Evolutionary conservation across 805 yeast species (phyloP).

Genomic region (Jamesozyma rosinii): DNA sequence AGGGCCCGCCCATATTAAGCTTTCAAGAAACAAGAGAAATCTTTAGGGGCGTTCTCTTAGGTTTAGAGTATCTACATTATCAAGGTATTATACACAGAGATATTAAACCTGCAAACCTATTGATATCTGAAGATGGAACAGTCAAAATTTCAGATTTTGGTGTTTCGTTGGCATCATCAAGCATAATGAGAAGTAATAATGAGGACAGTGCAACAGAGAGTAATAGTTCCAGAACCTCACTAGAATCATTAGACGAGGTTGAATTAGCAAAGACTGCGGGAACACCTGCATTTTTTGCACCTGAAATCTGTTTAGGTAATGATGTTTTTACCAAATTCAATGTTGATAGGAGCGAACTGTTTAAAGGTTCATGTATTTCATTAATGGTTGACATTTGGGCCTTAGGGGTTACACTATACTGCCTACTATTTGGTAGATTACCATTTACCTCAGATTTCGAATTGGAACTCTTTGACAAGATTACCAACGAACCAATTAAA

Average conservation of each 20-base stretch:
- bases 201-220: not conserved
- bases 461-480: conserved; percentile 58
- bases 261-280: conserved; percentile 96
- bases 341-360: conserved; percentile 18
- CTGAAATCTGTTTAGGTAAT: conserved; percentile 70
- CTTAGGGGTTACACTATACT: conserved; percentile 81
- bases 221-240: conserved; percentile 1
- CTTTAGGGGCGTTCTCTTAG: conserved; percentile 76
- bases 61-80: conserved; percentile 81
- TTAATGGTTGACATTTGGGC: conserved; percentile 97
- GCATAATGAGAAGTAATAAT: conserved; percentile 10
- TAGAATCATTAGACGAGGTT: conserved; percentile 41
- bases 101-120: conserved; percentile 87
- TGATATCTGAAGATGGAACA: conserved; percentile 57
- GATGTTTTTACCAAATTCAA: conserved; percentile 22
- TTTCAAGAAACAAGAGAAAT: conserved; percentile 60
- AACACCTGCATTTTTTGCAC: conserved; percentile 94
- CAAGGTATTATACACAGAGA: conserved; percentile 93
- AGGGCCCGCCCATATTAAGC: conserved; percentile 58
- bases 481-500: conserved; percentile 49
- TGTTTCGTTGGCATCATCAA: conserved; percentile 51
- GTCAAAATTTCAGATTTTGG: conserved; percentile 96
- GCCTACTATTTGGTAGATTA: conserved; percentile 78
- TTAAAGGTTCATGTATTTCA: conserved; percentile 48
- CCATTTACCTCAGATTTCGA: conserved; percentile 87